Conservation (phyloP, 345 rosid genomes). For the Salix caprea region DNA sequence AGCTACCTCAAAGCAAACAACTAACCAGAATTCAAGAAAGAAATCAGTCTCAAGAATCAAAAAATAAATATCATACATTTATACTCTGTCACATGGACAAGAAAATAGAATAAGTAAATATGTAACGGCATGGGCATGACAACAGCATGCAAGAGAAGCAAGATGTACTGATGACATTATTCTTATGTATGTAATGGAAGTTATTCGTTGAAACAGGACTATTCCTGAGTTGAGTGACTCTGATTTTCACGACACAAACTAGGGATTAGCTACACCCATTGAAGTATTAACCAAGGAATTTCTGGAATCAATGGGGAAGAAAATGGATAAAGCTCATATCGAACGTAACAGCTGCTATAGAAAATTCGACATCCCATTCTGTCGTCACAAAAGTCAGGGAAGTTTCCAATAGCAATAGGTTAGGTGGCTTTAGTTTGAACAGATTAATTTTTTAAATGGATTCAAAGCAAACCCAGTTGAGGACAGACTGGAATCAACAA, state of each 20-base stretch:
- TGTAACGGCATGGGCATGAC: too few species aligned
- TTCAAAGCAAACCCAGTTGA: too few species aligned
- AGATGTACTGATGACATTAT: neutral
- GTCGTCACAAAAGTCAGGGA: constrained; percentile 43
- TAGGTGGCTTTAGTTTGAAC: too few species aligned
- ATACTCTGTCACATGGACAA: neutral
- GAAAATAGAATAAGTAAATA: neutral
- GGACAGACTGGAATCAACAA: too few species aligned
- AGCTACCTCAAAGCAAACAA: constrained; percentile 48
- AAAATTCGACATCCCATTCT: constrained; percentile 61
- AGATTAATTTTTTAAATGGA: too few species aligned
- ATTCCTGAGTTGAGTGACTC: neutral
- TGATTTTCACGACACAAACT: neutral
- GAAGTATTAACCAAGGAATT: constrained; percentile 17
- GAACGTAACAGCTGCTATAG: constrained; percentile 64
- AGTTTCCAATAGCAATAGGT: constrained; percentile 49
- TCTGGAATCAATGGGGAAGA: constrained; percentile 51
- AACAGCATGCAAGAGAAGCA: too few species aligned
- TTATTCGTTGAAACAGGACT: constrained; percentile 6
- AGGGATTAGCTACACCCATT: constrained; percentile 33
- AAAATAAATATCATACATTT: neutral
- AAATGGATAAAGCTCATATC: constrained; percentile 83
- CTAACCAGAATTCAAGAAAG: constrained; percentile 12
- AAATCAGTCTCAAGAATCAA: neutral
- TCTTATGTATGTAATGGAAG: constrained; percentile 3